A percentile compares a stretch with the other conserved stretches of the same genome.
Evolutionary conservation across 23 red algal species (phyloP).

Genomic region (Agarophyton chilense): DNA sequence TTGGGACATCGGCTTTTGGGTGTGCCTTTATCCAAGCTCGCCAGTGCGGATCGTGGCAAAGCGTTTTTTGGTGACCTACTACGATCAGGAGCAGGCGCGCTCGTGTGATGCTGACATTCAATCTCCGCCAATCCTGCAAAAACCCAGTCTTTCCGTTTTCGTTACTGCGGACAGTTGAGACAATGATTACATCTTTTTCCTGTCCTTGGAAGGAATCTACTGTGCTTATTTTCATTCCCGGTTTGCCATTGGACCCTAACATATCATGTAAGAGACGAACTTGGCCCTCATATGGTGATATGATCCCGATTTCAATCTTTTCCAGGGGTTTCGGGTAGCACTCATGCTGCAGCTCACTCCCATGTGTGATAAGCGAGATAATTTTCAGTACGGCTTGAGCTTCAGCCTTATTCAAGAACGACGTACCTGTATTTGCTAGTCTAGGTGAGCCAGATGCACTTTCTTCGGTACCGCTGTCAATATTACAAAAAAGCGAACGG

Average conservation of each 20-base stretch:
- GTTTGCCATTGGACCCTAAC: not conserved
- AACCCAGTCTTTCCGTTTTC: slow-evolving; percentile 64
- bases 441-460: slow-evolving; percentile 6
- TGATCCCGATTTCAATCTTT: slow-evolving; percentile 67
- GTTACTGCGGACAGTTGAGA: slow-evolving; percentile 87
- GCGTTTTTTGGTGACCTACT: slow-evolving; percentile 63
- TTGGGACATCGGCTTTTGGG: not conserved
- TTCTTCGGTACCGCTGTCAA: slow-evolving; percentile 32
- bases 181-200: slow-evolving; percentile 82
- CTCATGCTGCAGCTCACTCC: not conserved
- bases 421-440: slow-evolving; percentile 31
- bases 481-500: slow-evolving; percentile 45
- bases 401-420: slow-evolving; percentile 27
- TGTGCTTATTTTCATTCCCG: slow-evolving; percentile 39
- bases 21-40: slow-evolving; percentile 41
- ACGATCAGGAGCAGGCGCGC: slow-evolving; percentile 73
- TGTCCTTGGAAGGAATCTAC: slow-evolving; percentile 93
- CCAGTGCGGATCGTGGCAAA: slow-evolving; percentile 43
- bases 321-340: not conserved
- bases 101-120: slow-evolving; percentile 93
- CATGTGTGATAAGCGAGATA: not conserved
- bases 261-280: slow-evolving; percentile 44
- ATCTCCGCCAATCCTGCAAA: slow-evolving; percentile 76
- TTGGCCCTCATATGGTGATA: slow-evolving; percentile 83
- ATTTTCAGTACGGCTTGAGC: slow-evolving; percentile 2